These are phyloP conservation scores for Saccharomyces paradoxus DNA, from an alignment of 805 yeast genomes.

Conservation along the genomic window DNA sequence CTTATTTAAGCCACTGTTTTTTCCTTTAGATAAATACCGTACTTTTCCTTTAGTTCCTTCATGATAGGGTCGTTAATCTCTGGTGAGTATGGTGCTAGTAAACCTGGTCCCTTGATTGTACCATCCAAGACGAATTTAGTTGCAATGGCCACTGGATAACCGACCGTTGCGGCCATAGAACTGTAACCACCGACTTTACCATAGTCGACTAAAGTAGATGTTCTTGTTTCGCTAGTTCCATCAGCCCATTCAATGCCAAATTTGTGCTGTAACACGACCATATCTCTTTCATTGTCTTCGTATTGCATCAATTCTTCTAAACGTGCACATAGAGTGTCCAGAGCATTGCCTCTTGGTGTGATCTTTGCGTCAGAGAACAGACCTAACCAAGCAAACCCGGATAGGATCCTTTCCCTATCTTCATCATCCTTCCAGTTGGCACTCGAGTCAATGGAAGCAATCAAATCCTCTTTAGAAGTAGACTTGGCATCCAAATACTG, in stretches of 20 bases:
- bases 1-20: constrained; percentile 47
- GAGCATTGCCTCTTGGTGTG: constrained; percentile 86
- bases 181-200: constrained; percentile 87
- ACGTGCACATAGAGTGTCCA: constrained; percentile 95
- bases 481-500: constrained; percentile 68
- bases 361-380: constrained; percentile 68
- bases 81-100: constrained; percentile 87
- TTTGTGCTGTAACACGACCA: constrained; percentile 93
- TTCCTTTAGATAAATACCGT: constrained; percentile 81
- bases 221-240: constrained; percentile 83
- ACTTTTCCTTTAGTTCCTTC: constrained; percentile 82
- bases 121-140: constrained; percentile 79
- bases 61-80: constrained; percentile 86
- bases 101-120: constrained; percentile 66
- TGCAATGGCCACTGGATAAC: constrained; percentile 98
- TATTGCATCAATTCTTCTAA: constrained; percentile 93
- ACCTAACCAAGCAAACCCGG: constrained; percentile 92
- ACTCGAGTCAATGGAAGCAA: constrained; percentile 65
- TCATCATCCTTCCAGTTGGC: constrained; percentile 73
- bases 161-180: constrained; percentile 97
- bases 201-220: constrained; percentile 89
- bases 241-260: constrained; percentile 96
- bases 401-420: constrained; percentile 77
- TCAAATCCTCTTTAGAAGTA: constrained; percentile 59
- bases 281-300: constrained; percentile 90